phyloP scores from a whole-genome alignment of 1,284 basidiomycete species.

The Coriolopsis trogii region DNA sequence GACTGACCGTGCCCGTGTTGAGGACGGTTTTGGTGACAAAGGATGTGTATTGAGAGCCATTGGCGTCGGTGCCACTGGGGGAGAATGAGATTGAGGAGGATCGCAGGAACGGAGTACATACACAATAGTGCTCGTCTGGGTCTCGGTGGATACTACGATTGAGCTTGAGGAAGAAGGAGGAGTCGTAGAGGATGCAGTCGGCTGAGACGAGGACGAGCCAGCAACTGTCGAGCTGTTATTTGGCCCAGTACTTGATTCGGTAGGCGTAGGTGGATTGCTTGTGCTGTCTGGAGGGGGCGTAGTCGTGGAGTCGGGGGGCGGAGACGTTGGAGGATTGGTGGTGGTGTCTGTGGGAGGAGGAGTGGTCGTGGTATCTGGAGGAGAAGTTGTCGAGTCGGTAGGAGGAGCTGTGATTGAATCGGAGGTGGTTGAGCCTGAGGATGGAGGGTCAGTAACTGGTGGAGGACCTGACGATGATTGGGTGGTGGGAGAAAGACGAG shows the following conservation, averaged over 20 bases:
- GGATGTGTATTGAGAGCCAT: constrained; percentile 29
- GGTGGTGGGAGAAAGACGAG: constrained; percentile 7
- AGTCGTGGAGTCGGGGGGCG: neutral
- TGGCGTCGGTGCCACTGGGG: constrained; percentile 29
- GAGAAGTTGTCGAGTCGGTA: neutral
- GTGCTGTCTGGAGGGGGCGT: neutral
- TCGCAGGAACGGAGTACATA: constrained; percentile 10
- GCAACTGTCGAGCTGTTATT: neutral
- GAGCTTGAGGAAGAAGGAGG: constrained; percentile 7
- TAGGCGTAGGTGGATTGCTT: neutral
- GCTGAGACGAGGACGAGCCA: neutral
- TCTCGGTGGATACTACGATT: constrained; percentile 9
- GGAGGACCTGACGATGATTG: neutral
- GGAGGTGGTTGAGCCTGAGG: neutral
- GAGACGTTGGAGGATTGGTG: neutral
- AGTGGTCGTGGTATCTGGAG: neutral
- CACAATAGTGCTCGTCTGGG: constrained; percentile 23
- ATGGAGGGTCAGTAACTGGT: neutral
- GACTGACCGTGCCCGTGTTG: constrained; percentile 7
- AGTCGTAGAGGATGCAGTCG: constrained; percentile 1
- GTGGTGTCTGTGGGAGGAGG: neutral
- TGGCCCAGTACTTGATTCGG: neutral
- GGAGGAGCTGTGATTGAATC: constrained; percentile 1
- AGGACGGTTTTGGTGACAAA: constrained; percentile 22
- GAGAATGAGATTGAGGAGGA: neutral